Base-by-base conservation (phyloP, 2,329 filamentous ascomycete species). In the Clonostachys rhizophaga region DNA sequence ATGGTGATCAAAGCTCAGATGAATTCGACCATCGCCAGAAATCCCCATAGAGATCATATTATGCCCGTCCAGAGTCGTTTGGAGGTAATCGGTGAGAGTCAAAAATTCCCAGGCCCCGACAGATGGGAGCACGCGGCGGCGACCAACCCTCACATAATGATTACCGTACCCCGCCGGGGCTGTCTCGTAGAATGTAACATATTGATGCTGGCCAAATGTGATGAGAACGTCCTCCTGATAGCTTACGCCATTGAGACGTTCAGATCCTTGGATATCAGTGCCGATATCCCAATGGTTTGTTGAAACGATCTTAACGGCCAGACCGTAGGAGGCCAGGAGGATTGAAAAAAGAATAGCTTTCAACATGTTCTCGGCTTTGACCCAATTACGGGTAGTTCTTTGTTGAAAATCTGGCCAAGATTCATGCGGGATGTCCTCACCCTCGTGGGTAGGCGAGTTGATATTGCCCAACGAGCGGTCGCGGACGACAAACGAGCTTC, bases 11-110 rank as follows among this genome's bases (percentile, higher is more conserved):
- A 52, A 55, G 33, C 52, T 52, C 13, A 55, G 48, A 36, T 55
- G 54, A 39, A 55, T 54, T 5, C 39, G 42, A 5, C 54, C 54
- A 33, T 54, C 52, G 14, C 48, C 45, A 1, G 54, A 55, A 36
- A 55, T 51, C 3, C 52, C 54, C 47, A 55, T 43, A 4, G 54
- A 55, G 34, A 55, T 55, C 39, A 51, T 55, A 42, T 55, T 55
- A 35, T 54, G 52, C 10, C 48, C 48, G 39, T 55, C 54, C 43
- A 54, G 50, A 30, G 54, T 55, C 20, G 34, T 45, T 45, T 55
- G 54, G 37, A 45, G 42, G 20, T 54, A 55, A 45, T 55, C 54
- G 12, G 50, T 54, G n/a, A 55, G 50, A 17, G 45, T 47, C 40
- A 55, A 45, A 11, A 46, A 47, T 37, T 55, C 52, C 54, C 54